Evolutionary conservation across 257 asterid genomes (phyloP).

Genomic region (Craterostigma plantagineum): DNA sequence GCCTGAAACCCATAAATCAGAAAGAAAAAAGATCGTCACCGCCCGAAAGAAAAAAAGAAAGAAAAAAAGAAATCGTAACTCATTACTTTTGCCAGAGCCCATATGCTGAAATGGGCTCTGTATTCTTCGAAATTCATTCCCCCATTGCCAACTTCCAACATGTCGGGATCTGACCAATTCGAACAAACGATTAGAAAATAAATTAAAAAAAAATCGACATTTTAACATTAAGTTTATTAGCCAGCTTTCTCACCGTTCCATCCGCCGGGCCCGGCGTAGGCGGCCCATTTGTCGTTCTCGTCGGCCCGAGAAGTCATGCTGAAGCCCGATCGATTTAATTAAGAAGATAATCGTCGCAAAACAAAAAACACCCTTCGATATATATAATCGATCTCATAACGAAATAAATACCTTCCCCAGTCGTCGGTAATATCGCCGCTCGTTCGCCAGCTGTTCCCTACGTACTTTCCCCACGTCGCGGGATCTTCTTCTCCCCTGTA

Average conservation of each 20-base stretch:
- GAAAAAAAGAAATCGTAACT: not conserved
- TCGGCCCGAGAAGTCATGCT: conserved; percentile 86
- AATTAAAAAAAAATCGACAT: not conserved
- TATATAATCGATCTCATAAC: not conserved
- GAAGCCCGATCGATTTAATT: not conserved
- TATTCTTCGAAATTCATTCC: conserved; percentile 67
- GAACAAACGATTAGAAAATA: not conserved
- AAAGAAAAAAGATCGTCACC: conserved; percentile 1
- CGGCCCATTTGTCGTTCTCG: conserved; percentile 69
- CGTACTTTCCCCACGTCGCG: conserved; percentile 76
- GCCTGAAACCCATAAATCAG: conserved; percentile 29
- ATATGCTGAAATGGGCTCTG: conserved; percentile 87
- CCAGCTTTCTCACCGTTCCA: conserved; percentile 82
- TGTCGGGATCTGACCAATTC: conserved; percentile 74
- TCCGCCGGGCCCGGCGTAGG: conserved; percentile 81
- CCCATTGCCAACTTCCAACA: conserved; percentile 97
- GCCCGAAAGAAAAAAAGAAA: too few relatives aligned
- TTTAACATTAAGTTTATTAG: not conserved
- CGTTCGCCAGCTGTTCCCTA: conserved; percentile 93
- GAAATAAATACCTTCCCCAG: conserved; percentile 58
- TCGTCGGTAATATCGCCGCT: conserved; percentile 70
- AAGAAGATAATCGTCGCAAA: not conserved
- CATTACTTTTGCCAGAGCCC: conserved; percentile 78
- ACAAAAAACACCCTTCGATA: not conserved
- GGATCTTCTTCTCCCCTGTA: conserved; percentile 85